phyloP scores from a whole-genome alignment of 495 filamentous ascomycete genomes.

The Penicillium mononematosum region DNA sequence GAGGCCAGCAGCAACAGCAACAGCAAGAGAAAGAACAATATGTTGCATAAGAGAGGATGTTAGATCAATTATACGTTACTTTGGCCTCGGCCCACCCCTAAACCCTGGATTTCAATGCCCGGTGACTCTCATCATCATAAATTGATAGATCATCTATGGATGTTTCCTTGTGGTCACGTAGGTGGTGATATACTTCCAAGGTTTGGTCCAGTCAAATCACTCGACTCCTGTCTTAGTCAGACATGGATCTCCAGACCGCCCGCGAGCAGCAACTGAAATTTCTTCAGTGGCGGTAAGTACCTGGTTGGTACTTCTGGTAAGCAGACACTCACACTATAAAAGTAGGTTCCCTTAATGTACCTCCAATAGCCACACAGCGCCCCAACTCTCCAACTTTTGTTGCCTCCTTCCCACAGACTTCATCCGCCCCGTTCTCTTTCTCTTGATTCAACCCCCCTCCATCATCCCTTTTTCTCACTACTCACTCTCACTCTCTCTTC shows the following conservation, averaged over 20 bases:
- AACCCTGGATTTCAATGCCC: background rate
- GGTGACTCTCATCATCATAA: background rate
- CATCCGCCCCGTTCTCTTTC: slow-evolving; percentile 21
- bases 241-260: slow-evolving; percentile 5
- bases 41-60: slow-evolving; percentile 14
- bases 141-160: background rate
- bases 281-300: slow-evolving; percentile 14
- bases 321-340: background rate
- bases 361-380: slow-evolving; percentile 6
- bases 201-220: slow-evolving; percentile 2
- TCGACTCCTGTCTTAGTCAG: slow-evolving; percentile 16
- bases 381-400: slow-evolving; percentile 16
- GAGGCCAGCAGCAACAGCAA: slow-evolving; percentile 20
- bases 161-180: slow-evolving; percentile 2
- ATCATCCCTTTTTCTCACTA: slow-evolving; percentile 36
- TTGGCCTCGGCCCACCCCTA: background rate
- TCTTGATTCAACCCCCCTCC: slow-evolving; percentile 32
- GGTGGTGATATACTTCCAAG: slow-evolving; percentile 1
- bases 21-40: slow-evolving; percentile 19
- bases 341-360: background rate
- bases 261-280: slow-evolving; percentile 12
- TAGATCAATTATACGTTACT: background rate
- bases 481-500: slow-evolving; percentile 33
- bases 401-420: slow-evolving; percentile 34
- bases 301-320: background rate